Evolutionary conservation across 2,329 filamentous ascomycete genomes (phyloP).

Genomic region (Trichoderma sp.): DNA sequence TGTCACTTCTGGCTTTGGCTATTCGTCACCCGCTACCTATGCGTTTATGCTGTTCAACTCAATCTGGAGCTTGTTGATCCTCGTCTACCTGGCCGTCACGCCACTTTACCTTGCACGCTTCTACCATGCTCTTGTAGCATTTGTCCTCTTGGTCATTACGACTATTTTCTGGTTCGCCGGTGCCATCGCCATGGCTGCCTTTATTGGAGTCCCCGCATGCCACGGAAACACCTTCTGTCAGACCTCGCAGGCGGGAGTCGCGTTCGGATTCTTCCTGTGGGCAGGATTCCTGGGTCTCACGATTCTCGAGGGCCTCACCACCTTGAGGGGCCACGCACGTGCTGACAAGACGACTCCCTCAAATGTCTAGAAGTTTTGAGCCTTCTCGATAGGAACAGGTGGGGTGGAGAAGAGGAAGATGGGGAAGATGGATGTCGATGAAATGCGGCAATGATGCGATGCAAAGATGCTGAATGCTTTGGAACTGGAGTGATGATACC

Average conservation of each 20-base stretch:
- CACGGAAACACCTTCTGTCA: slow-evolving; percentile 57
- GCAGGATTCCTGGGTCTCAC: slow-evolving; percentile 47
- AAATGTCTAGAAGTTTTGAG: not conserved
- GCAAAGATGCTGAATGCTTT: not conserved
- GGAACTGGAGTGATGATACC: slow-evolving; percentile 8
- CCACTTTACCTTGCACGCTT: slow-evolving; percentile 60
- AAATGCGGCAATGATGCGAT: not conserved
- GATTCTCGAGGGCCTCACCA: slow-evolving; percentile 45
- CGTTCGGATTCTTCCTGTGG: slow-evolving; percentile 66
- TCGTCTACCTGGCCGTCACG: slow-evolving; percentile 67
- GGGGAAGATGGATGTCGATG: not conserved
- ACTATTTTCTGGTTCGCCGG: slow-evolving; percentile 90
- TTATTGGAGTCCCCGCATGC: slow-evolving; percentile 53
- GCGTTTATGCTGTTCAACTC: slow-evolving; percentile 79
- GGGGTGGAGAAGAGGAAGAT: not conserved
- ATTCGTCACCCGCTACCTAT: slow-evolving; percentile 51
- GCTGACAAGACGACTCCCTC: slow-evolving; percentile 27
- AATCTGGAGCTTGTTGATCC: slow-evolving; percentile 71
- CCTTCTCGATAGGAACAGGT: not conserved
- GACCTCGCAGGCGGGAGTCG: slow-evolving; percentile 60
- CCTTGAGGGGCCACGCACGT: slow-evolving; percentile 34
- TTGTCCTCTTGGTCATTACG: slow-evolving; percentile 68
- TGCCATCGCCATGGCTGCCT: slow-evolving; percentile 71
- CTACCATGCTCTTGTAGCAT: slow-evolving; percentile 63
- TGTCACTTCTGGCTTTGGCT: not conserved